These are phyloP conservation scores for Paracoccidioides lutzii DNA, from an alignment of 2,329 filamentous ascomycete species.

Conservation along the genomic window DNA sequence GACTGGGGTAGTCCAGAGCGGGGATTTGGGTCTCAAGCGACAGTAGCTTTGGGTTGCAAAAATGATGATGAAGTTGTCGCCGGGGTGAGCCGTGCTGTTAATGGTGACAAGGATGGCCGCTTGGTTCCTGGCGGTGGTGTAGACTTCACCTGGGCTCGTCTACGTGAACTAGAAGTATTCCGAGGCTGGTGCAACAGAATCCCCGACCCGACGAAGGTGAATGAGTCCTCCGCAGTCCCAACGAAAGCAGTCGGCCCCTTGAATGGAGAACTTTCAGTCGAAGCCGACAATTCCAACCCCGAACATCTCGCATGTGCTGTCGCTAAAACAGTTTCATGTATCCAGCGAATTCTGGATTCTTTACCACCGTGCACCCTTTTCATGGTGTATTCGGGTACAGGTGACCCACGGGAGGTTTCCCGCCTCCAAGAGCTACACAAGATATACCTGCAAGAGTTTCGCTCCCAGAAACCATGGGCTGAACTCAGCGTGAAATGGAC, in stretches of 20 bases:
- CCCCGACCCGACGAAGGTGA: slow-evolving; percentile 34
- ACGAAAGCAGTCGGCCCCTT: slow-evolving; percentile 17
- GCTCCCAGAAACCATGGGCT: slow-evolving; percentile 48
- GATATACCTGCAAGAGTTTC: slow-evolving; percentile 44
- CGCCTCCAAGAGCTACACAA: slow-evolving; percentile 45
- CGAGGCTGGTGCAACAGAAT: slow-evolving; percentile 47
- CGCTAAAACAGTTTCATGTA: slow-evolving; percentile 37
- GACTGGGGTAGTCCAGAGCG: slow-evolving; percentile 76
- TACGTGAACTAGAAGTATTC: slow-evolving; percentile 47
- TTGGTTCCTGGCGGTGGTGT: slow-evolving; percentile 40
- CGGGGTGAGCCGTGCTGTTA: slow-evolving; percentile 41
- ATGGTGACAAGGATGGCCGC: slow-evolving; percentile 33
- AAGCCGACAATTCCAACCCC: slow-evolving; percentile 4
- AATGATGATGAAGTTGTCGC: slow-evolving; percentile 46
- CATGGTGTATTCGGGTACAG: slow-evolving; percentile 52
- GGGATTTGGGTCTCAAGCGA: slow-evolving; percentile 45
- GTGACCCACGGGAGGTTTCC: slow-evolving; percentile 45
- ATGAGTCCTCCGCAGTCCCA: slow-evolving; percentile 20
- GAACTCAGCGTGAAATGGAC: slow-evolving; percentile 52
- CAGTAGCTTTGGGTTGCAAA: slow-evolving; percentile 43
- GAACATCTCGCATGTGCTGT: slow-evolving; percentile 34
- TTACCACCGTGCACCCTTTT: slow-evolving; percentile 48
- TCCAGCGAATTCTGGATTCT: slow-evolving; percentile 41
- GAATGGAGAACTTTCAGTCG: background rate
- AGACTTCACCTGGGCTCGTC: slow-evolving; percentile 50